Conservation (phyloP, 352 stramenopile genomes). For the Phytophthora uliginosa region DNA sequence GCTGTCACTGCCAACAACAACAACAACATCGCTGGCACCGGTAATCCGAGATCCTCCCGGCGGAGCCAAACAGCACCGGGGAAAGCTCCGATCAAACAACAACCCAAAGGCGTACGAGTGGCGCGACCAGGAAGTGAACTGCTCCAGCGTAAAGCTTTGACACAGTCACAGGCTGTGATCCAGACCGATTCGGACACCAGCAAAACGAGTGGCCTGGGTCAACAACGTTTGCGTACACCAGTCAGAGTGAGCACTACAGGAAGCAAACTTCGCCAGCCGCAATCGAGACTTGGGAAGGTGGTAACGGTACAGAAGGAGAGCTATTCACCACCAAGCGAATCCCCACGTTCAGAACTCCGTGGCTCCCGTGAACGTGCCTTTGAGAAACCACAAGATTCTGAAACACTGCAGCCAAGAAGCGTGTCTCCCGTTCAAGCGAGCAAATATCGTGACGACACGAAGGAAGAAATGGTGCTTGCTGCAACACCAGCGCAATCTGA, state of each 20-base stretch:
- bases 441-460: neutral
- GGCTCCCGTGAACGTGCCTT: neutral
- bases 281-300: slow-evolving; percentile 10
- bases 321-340: neutral
- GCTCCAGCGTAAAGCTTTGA: slow-evolving; percentile 5
- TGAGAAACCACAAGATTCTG: neutral
- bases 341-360: neutral
- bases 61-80: slow-evolving; percentile 27
- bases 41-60: slow-evolving; percentile 3
- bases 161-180: neutral
- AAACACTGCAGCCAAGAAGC: neutral
- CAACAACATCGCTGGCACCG: neutral
- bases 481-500: neutral
- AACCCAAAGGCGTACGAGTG: slow-evolving; percentile 7
- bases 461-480: neutral
- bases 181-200: neutral
- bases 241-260: slow-evolving; percentile 14
- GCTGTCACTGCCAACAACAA: slow-evolving; percentile 5
- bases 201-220: neutral
- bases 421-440: slow-evolving; percentile 6
- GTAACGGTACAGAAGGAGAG: neutral
- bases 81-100: slow-evolving; percentile 16
- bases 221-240: slow-evolving; percentile 20
- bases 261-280: slow-evolving; percentile 22
- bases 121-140: slow-evolving; percentile 9